Percentiles rank a stretch among this genome's conserved stretches.
phyloP scores from a whole-genome alignment of 805 yeast species.

The Kuraishia borneana region DNA sequence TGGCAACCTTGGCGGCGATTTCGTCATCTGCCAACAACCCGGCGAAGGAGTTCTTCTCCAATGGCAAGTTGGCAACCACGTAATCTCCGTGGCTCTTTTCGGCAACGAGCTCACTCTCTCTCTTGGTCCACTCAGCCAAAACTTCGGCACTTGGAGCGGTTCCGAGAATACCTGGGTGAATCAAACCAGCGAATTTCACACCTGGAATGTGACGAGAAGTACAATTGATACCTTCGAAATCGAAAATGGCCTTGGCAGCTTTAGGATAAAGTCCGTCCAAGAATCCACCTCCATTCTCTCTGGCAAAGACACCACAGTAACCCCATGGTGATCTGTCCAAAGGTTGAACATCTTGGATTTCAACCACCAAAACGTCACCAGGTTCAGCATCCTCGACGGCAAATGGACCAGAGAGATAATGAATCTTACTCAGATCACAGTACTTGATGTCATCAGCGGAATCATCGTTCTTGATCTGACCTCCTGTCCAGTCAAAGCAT shows the following conservation, averaged over 20 bases:
- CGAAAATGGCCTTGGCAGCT: conserved; percentile 41
- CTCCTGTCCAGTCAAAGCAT: conserved; percentile 46
- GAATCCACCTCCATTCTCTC: conserved; percentile 40
- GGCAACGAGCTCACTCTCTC: conserved; percentile 26
- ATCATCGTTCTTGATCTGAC: conserved; percentile 34
- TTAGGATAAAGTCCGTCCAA: conserved; percentile 36
- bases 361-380: conserved; percentile 38
- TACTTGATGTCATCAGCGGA: conserved; percentile 34
- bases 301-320: conserved; percentile 36
- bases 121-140: conserved; percentile 30
- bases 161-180: conserved; percentile 42
- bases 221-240: conserved; percentile 38
- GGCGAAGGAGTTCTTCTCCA: conserved; percentile 23
- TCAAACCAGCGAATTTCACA: conserved; percentile 35
- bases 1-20: conserved; percentile 18
- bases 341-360: conserved; percentile 41
- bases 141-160: conserved; percentile 35
- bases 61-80: conserved; percentile 29
- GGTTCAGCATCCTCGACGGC: conserved; percentile 30
- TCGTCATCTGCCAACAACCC: conserved; percentile 24
- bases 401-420: conserved; percentile 39
- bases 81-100: conserved; percentile 21
- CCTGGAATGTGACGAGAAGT: conserved; percentile 39
- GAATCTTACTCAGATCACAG: conserved; percentile 33
- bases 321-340: conserved; percentile 44